Percentiles rank a stretch among this genome's conserved stretches.
These are phyloP conservation scores for Metschnikowia lochheadii DNA, from an alignment of 805 yeast species.

Conservation along the genomic window DNA sequence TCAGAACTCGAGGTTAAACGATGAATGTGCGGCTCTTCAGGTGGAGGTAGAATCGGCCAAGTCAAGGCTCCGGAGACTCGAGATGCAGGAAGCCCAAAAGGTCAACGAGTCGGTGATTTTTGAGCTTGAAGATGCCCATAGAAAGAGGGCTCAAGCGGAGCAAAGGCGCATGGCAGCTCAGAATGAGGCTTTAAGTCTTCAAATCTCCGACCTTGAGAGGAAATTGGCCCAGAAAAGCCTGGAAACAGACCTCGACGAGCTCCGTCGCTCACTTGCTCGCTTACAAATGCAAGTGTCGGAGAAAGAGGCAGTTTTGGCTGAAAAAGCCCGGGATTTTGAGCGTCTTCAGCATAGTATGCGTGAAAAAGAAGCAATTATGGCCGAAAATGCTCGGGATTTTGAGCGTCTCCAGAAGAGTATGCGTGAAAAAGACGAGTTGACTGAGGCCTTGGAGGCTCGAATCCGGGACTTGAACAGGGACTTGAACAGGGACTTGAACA, in stretches of 20 bases:
- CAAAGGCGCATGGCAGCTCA: slow-evolving; percentile 20
- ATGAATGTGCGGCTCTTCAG: slow-evolving; percentile 19
- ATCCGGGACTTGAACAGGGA: slow-evolving; percentile 25
- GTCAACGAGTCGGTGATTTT: slow-evolving; percentile 18
- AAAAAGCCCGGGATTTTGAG: slow-evolving; percentile 17
- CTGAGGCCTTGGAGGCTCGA: slow-evolving; percentile 30
- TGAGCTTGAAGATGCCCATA: slow-evolving; percentile 22
- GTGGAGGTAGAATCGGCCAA: slow-evolving; percentile 27
- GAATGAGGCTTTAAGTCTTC: slow-evolving; percentile 32
- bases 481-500: slow-evolving; percentile 13
- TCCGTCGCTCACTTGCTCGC: slow-evolving; percentile 29
- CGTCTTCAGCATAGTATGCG: slow-evolving; percentile 11
- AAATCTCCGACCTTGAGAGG: slow-evolving; percentile 31
- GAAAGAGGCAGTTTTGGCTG: slow-evolving; percentile 17
- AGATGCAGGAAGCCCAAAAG: slow-evolving; percentile 15
- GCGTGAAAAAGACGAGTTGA: slow-evolving; percentile 34
- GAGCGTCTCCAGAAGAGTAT: slow-evolving; percentile 18
- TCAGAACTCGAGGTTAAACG: slow-evolving; percentile 14
- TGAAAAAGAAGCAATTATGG: slow-evolving; percentile 15
- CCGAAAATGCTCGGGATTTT: slow-evolving; percentile 19
- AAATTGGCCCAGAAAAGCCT: slow-evolving; percentile 22
- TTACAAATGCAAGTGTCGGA: slow-evolving; percentile 28
- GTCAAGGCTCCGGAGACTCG: slow-evolving; percentile 12
- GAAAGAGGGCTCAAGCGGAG: slow-evolving; percentile 24
- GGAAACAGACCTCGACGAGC: slow-evolving; percentile 14